Base-by-base conservation (phyloP, 2,329 filamentous ascomycete genomes). In the Botrytis medusae region DNA sequence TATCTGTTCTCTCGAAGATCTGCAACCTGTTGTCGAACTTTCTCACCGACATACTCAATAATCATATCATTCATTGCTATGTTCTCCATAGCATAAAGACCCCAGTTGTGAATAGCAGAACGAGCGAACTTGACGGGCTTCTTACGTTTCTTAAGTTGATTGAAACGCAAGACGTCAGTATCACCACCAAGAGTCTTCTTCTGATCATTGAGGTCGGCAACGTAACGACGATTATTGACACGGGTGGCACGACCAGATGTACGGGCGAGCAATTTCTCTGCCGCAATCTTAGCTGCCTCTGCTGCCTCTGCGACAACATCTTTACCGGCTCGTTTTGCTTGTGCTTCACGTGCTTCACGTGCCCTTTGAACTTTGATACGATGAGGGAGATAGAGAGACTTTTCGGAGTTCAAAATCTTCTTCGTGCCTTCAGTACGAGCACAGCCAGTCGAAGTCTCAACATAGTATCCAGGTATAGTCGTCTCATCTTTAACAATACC, bases 11-110 rank as follows among this genome's bases (percentile, higher is more conserved):
- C 96, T 73, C 96, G 92, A 81, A 98, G 90, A 83, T 99, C 96
- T n/a, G 96, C 95, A 74, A 99, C 96, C 80, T 97, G 94, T 83
- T 99, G 96, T 73, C 96, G 90, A 54, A 99, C 94, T 82, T 97
- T 96, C 84, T 99, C 96, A 74, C 96, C 96, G 18, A 99, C 96
- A 81, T 99, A 99, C 84, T 99, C 96, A 80, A 99, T 99, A 81
- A 99, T 99, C 94, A 99, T 98, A 83, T 99, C 96, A 82, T 97
- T 97, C 82, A 95, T 94, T 74, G 92, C 89, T 76, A 99, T 99
- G 81, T 97, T 96, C 84, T 99, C 96, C 87, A 98, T 95, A 5
- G 96, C 95, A 81, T 99, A 99, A 42, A 99, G 85, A 42, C 96
- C 96, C 96, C 96, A 99, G 80, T 98, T 98, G 84, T 99, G 96